phyloP scores from a whole-genome alignment of 1,139 yeast species.

The Magnusiomyces tetraspermus region DNA sequence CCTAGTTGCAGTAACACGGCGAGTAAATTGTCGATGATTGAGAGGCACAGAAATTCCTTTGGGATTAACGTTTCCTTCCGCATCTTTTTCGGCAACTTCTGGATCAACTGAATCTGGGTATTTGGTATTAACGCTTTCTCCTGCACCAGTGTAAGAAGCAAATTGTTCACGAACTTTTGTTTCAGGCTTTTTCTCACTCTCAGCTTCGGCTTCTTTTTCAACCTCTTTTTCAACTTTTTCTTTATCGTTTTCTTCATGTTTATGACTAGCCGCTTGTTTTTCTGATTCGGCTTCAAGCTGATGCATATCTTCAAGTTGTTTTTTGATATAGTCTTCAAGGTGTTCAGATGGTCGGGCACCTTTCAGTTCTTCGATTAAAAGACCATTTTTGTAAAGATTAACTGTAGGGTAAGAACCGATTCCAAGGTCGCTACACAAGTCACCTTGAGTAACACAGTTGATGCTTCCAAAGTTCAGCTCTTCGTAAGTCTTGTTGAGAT shows the following conservation, averaged over 20 bases:
- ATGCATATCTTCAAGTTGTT: background rate
- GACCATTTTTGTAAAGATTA: constrained; percentile 30
- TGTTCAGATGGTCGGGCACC: constrained; percentile 6
- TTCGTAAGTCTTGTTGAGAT: constrained; percentile 15
- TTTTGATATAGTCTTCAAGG: constrained; percentile 4
- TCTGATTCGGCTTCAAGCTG: no score
- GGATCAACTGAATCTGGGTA: constrained; percentile 12
- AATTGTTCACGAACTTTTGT: constrained; percentile 10
- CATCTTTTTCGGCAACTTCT: background rate
- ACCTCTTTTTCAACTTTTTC: background rate
- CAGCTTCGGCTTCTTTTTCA: background rate
- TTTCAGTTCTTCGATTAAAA: constrained; percentile 18
- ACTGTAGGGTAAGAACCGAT: constrained; percentile 32
- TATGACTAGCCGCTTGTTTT: constrained; percentile 5
- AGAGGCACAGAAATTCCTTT: constrained; percentile 21
- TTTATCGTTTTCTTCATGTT: background rate
- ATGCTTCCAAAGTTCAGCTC: constrained; percentile 33
- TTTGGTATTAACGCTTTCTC: constrained; percentile 15
- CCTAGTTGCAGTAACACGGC: constrained; percentile 19
- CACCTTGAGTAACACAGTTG: constrained; percentile 35
- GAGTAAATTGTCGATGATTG: constrained; percentile 19
- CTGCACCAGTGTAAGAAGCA: constrained; percentile 16
- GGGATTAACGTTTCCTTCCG: constrained; percentile 14
- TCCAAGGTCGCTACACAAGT: constrained; percentile 30
- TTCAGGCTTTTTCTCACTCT: background rate